Evolutionary conservation across 345 rosid genomes (phyloP), one percentile per base, ranked within the genome.

Genomic region (Arabis alpina): DNA sequence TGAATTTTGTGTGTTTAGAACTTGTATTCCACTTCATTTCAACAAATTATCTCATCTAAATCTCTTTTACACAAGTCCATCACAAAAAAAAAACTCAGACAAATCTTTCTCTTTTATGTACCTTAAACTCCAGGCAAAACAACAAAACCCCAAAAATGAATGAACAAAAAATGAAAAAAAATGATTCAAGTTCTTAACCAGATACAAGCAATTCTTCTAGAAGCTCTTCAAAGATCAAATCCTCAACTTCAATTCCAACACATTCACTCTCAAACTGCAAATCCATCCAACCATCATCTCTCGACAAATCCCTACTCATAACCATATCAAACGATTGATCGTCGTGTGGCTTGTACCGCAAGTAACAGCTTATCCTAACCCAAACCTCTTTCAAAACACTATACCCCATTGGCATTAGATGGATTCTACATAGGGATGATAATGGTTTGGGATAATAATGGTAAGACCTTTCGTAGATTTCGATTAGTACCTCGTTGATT

Each of bases 231-330:
- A 91, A 85, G 27, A 93, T 85, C 64, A 79, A 54, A 66, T 85
- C 91, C 68, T 85, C 95, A 44, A 91, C 66, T 74, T 91, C 96
- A 40, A 89, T 80, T 23, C 84, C 97, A 5, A 82, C 78, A 30
- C 96, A 84, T 77, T 89, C 95, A 9, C 76, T 59, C 43, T 91
- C 92, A 45, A 83, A 87, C 73, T 88, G 93, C 30, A 91, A 77
- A 73, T 84, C 86, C 97, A 91, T 85, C 98, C 98, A 91, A 16
- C 87, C 87, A 40, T 84, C 84, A 10, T 42, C 59, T 75, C 71
- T 86, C 2, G 76, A 63, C 37, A 87, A 78, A 73, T 93, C 96
- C 66, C 75, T 80, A 50, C 74, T 60, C 25, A 80, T 75, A 13
- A 80, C 54, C 54, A 79, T 66, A 71, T 91, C 90, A 78, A 70